phyloP scores from a whole-genome alignment of 2,329 filamentous ascomycete species.

The Pseudogymnoascus sp. region DNA sequence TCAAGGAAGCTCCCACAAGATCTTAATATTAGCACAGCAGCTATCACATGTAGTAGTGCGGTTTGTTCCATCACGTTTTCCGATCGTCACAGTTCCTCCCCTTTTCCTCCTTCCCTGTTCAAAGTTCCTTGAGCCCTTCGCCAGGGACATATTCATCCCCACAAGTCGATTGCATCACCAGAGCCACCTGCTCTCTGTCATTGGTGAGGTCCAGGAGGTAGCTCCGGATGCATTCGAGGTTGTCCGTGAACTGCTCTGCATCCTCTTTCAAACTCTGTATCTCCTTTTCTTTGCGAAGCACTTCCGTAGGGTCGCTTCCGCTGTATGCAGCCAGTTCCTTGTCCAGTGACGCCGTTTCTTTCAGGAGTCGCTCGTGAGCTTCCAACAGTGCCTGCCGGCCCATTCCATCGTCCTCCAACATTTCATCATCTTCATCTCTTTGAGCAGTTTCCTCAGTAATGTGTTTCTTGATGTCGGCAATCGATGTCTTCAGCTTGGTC shows the following conservation, averaged over 20 bases:
- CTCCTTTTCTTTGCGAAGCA: conserved; percentile 24
- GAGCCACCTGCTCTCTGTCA: conserved; percentile 30
- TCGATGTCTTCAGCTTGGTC: conserved; percentile 23
- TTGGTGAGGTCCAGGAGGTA: conserved; percentile 21
- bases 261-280: conserved; percentile 22
- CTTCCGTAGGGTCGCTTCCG: conserved; percentile 26
- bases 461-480: conserved; percentile 29
- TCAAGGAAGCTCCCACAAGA: neutral
- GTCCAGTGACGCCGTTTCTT: conserved; percentile 25
- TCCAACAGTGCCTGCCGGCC: conserved; percentile 23
- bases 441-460: conserved; percentile 30
- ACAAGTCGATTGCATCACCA: conserved; percentile 34
- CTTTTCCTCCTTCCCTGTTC: neutral
- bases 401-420: conserved; percentile 23
- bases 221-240: conserved; percentile 25
- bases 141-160: conserved; percentile 41
- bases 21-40: neutral
- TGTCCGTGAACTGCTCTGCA: conserved; percentile 27
- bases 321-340: conserved; percentile 26
- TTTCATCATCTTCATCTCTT: conserved; percentile 28
- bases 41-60: neutral
- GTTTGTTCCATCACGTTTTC: neutral
- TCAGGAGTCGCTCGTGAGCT: conserved; percentile 20
- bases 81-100: neutral
- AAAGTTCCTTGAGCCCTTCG: conserved; percentile 36